Base-by-base conservation (phyloP, 805 yeast genomes). In the Schizosaccharomyces osmophilus region DNA sequence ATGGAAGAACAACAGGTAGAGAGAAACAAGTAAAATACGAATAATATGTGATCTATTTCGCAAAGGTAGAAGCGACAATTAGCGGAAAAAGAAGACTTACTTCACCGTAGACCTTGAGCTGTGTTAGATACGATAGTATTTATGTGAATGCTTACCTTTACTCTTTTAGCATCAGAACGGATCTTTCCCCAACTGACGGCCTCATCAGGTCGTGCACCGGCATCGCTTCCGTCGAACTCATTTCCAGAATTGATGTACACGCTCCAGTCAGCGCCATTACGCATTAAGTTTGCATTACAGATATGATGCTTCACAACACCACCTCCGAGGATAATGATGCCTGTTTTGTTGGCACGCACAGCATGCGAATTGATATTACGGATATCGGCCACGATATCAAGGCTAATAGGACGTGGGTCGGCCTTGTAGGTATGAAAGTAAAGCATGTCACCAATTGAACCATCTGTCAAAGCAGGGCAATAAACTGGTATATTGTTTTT, bases 101-200 rank as follows among this genome's bases (percentile, higher is more conserved):
- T 71, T 93, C 99, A 17, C 95, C 94, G 68, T 86, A 93, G 4
- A 51, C 57, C 57, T 51, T 24, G 19, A 51, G 4, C 5, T 19
- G 51, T 4, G 26, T n/a, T 45, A 45, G 26, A 45, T 5, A 45
- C 22, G 22, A 22, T n/a, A n/a, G 13, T 19, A n/a, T 45, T 9
- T 1, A 19, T 9, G n/a, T 9, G 26, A 4, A 45, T 13, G 19
- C 57, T 19, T 57, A 93, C 89, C 74, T 93, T 93, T 62, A 88
- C 95, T 63, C 83, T 80, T 68, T 80, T 81, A 39, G 98, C 99
- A 54, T 87, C 95, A 5, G 95, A 85, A 74, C 87, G 89, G 73
- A 93, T 93, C 73, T 93, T 93, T 65, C 99, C 99, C 99, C 99
- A 93, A 48, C 95, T 85, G 61, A 93, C 85, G 32, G 98, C 98